Conservation (phyloP, 2,329 filamentous ascomycete species). For the Diaporthe helianthi region DNA sequence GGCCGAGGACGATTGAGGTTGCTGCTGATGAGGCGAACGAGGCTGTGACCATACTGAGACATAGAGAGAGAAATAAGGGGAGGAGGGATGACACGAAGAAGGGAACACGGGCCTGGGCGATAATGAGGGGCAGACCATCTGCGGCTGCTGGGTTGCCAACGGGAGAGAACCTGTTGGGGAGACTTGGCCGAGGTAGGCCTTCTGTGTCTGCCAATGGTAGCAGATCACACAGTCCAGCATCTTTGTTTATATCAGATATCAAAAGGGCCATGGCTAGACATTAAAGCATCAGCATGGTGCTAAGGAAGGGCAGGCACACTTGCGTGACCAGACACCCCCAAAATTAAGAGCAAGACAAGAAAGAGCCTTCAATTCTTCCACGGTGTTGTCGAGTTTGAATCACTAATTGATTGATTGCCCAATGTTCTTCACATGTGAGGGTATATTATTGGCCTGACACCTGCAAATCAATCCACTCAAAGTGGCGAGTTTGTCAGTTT, state of each 20-base stretch:
- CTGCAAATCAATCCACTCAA: not conserved
- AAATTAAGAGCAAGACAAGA: not conserved
- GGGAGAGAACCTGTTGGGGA: not conserved
- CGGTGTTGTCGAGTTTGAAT: not conserved
- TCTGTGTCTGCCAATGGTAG: not conserved
- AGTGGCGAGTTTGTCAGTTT: not conserved
- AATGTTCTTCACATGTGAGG: not conserved
- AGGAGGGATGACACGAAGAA: not conserved
- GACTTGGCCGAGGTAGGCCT: too few species aligned
- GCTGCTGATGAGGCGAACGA: not conserved
- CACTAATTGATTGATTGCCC: not conserved
- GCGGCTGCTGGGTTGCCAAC: not conserved
- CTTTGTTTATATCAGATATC: not conserved
- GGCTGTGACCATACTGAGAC: not conserved
- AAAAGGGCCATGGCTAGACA: not conserved
- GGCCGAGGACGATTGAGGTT: constrained; percentile 66
- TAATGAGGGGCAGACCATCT: not conserved
- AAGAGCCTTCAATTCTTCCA: not conserved
- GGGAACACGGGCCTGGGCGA: not conserved
- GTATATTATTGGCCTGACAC: not conserved
- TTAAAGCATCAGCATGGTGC: constrained; percentile 8
- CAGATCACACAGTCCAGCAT: not conserved
- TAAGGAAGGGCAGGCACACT: not conserved
- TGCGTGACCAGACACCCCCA: constrained; percentile 26
- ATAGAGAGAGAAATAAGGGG: not conserved